Evolutionary conservation across 2,329 filamentous ascomycete species (phyloP).

Genomic region (Dactylellina haptotyla): DNA sequence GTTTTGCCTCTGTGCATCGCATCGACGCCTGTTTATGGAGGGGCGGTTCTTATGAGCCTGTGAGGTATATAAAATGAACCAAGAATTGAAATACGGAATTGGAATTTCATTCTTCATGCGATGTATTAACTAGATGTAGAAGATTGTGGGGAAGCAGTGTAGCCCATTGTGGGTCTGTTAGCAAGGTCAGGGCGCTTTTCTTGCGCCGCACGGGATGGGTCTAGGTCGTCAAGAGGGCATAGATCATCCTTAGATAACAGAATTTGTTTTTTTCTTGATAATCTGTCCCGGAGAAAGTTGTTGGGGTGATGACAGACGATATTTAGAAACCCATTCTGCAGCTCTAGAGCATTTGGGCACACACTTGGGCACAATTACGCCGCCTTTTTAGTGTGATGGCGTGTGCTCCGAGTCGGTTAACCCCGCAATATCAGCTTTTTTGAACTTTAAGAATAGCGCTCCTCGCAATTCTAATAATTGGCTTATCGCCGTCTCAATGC

Average conservation of each 20-base stretch:
- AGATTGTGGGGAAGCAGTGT: conserved; percentile 35
- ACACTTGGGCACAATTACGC: no score
- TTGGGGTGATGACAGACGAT: conserved; percentile 32
- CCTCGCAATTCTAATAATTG: conserved; percentile 16
- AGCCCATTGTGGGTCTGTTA: conserved; percentile 32
- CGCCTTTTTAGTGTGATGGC: conserved; percentile 11
- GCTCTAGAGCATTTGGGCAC: neutral
- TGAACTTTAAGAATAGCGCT: neutral
- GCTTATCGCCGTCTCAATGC: conserved; percentile 37
- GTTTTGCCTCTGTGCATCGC: neutral
- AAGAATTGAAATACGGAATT: neutral
- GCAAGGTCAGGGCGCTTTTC: conserved; percentile 18
- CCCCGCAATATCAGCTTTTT: conserved; percentile 37
- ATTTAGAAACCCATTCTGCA: conserved; percentile 1
- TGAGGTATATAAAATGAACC: neutral
- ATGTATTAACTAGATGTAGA: conserved; percentile 25
- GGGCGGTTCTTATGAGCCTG: neutral
- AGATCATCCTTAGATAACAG: conserved; percentile 22
- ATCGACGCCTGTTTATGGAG: conserved; percentile 12
- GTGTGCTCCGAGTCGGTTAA: conserved; percentile 25
- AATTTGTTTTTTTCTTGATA: conserved; percentile 33
- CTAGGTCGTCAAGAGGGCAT: conserved; percentile 20
- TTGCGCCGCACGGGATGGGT: conserved; percentile 27
- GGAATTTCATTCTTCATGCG: neutral
- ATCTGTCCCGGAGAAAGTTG: conserved; percentile 5